These are phyloP conservation scores for Acanthamoeba divionensis DNA, from an alignment of 208 protist genomes.

Conservation along the genomic window DNA sequence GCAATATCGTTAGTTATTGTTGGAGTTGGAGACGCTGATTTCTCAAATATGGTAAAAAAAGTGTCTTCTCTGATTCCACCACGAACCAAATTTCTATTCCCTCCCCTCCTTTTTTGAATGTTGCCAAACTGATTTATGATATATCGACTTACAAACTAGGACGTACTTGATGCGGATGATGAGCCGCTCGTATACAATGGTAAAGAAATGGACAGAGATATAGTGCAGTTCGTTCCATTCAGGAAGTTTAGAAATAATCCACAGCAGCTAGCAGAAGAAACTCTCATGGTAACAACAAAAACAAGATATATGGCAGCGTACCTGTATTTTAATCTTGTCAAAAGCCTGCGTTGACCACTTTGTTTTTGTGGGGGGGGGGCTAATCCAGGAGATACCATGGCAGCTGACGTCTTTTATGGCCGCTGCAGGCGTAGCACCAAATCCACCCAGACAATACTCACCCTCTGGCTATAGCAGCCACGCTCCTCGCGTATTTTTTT, in stretches of 20 bases:
- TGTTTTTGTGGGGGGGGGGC: too few relatives aligned
- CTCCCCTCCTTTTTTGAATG: too few relatives aligned
- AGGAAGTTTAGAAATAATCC: slow-evolving; percentile 64
- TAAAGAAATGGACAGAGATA: slow-evolving; percentile 49
- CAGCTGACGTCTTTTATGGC: slow-evolving; percentile 46
- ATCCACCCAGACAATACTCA: neutral
- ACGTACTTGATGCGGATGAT: slow-evolving; percentile 62
- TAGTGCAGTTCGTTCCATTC: slow-evolving; percentile 75
- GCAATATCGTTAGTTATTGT: slow-evolving; percentile 45
- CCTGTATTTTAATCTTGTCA: neutral
- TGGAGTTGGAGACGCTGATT: slow-evolving; percentile 58
- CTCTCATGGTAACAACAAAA: neutral
- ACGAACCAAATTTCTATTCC: too few relatives aligned
- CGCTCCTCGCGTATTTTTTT: neutral
- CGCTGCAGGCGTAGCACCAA: neutral
- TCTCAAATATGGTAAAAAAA: slow-evolving; percentile 46
- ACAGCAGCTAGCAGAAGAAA: slow-evolving; percentile 34
- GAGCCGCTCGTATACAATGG: slow-evolving; percentile 53
- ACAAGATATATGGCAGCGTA: neutral
- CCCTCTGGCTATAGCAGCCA: neutral
- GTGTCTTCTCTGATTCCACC: neutral
- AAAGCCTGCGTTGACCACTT: too few relatives aligned
- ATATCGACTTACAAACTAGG: neutral
- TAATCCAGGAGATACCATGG: slow-evolving; percentile 38
- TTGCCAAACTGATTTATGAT: too few relatives aligned